Evolutionary conservation across 768 basidiomycete genomes (phyloP).

Genomic region (Fomitopsis serialis): DNA sequence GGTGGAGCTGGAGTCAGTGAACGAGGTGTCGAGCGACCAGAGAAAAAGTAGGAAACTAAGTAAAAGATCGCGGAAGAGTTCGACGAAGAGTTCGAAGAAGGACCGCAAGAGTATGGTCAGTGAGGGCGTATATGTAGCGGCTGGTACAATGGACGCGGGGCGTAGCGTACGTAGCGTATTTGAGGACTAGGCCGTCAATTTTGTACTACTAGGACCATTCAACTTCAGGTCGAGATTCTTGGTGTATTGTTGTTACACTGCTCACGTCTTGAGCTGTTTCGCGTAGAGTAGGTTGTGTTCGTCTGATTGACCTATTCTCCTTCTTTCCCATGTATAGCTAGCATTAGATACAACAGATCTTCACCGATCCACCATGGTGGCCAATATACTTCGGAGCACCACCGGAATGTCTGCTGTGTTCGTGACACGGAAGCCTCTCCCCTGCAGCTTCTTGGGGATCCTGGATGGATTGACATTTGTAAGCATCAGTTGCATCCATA

Average conservation of each 20-base stretch:
- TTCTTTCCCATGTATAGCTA: background rate
- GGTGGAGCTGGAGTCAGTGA: conserved; percentile 5
- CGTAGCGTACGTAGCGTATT: background rate
- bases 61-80: background rate
- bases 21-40: background rate
- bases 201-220: background rate
- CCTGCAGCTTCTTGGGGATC: conserved; percentile 58
- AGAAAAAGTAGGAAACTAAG: background rate
- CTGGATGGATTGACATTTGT: conserved; percentile 26
- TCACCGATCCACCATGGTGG: conserved; percentile 26
- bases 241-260: too few species aligned
- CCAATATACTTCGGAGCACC: conserved; percentile 55
- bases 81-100: background rate
- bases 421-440: conserved; percentile 51
- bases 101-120: background rate
- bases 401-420: conserved; percentile 63
- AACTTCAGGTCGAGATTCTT: too few species aligned
- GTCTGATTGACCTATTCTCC: background rate
- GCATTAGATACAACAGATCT: background rate
- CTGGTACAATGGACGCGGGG: background rate
- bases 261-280: too few species aligned
- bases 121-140: background rate
- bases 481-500: background rate
- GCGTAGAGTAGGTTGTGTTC: too few species aligned
- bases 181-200: background rate